Percentiles rank a stretch among this genome's conserved stretches.
phyloP scores from a whole-genome alignment of 192 early-diverging fungal genomes.

The Bifiguratus adelaidae region DNA sequence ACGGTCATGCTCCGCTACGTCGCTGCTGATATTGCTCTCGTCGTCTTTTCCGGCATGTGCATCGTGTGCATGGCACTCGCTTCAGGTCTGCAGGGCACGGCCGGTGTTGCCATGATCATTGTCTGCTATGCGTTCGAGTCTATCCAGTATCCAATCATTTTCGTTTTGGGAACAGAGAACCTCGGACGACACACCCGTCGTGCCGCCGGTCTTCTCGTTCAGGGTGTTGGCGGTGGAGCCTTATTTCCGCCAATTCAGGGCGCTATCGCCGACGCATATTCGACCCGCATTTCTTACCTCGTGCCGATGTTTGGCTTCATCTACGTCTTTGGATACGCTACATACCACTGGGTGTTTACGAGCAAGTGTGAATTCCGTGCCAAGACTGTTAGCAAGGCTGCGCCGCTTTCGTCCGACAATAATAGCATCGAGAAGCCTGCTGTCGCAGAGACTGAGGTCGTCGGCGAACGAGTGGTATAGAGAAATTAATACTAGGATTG shows the following conservation, averaged over 20 bases:
- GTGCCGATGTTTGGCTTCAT: neutral
- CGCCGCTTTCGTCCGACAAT: too few relatives aligned
- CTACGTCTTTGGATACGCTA: neutral
- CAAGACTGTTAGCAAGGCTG: too few relatives aligned
- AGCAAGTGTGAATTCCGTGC: too few relatives aligned
- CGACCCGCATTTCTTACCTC: neutral
- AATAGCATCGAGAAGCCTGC: too few relatives aligned
- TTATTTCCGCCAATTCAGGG: neutral
- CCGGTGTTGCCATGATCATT: slow-evolving; percentile 9
- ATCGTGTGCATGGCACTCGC: slow-evolving; percentile 7
- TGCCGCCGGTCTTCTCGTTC: neutral
- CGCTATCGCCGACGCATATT: neutral
- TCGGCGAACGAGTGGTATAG: too few relatives aligned
- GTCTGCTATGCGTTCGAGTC: slow-evolving; percentile 16
- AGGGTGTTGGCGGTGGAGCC: neutral
- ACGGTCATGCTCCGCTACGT: slow-evolving; percentile 10
- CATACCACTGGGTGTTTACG: too few relatives aligned
- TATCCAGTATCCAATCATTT: slow-evolving; percentile 21
- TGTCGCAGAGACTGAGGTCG: too few relatives aligned
- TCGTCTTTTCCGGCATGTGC: slow-evolving; percentile 2
- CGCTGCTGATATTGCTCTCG: slow-evolving; percentile 7
- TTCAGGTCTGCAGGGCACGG: slow-evolving; percentile 7
- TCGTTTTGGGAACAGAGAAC: slow-evolving; percentile 9
- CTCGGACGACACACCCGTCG: neutral
- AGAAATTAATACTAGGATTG: too few relatives aligned